Conservation (phyloP, 164 flowering plant species). For the Vitis cinerea region DNA sequence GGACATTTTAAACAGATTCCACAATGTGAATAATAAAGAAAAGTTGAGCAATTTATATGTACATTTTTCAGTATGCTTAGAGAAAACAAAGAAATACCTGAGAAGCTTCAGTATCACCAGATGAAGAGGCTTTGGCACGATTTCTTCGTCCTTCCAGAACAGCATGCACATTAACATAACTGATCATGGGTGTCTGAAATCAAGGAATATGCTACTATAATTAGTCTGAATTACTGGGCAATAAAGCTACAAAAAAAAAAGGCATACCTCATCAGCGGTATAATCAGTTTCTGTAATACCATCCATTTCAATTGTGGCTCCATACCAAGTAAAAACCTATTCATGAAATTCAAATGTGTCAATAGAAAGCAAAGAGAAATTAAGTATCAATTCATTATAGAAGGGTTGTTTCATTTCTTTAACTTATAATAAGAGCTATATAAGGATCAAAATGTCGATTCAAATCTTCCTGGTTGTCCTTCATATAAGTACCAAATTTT, state of each 20-base stretch:
- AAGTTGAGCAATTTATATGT: too few relatives aligned
- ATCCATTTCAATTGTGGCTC: constrained; percentile 90
- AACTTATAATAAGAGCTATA: too few relatives aligned
- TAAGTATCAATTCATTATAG: not conserved
- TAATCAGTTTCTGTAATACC: constrained; percentile 87
- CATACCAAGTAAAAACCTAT: constrained; percentile 94
- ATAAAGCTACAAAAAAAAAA: not conserved
- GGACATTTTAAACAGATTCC: too few relatives aligned
- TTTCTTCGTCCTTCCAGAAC: constrained; percentile 78
- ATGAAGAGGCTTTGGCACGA: constrained; percentile 76
- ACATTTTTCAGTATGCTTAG: too few relatives aligned
- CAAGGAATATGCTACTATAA: constrained; percentile 5
- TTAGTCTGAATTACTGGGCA: not conserved
- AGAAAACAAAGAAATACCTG: constrained; percentile 42
- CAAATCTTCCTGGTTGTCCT: too few relatives aligned
- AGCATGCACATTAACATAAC: constrained; percentile 95
- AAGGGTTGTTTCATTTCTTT: too few relatives aligned
- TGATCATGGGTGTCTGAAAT: constrained; percentile 86
- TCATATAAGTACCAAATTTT: too few relatives aligned
- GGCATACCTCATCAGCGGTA: constrained; percentile 84
- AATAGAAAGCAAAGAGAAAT: not conserved
- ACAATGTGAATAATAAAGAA: too few relatives aligned
- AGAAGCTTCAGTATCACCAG: constrained; percentile 46
- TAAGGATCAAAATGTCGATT: too few relatives aligned
- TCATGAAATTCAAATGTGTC: not conserved